Conservation (phyloP, 768 basidiomycete species). For the Tylopilus sp. region DNA sequence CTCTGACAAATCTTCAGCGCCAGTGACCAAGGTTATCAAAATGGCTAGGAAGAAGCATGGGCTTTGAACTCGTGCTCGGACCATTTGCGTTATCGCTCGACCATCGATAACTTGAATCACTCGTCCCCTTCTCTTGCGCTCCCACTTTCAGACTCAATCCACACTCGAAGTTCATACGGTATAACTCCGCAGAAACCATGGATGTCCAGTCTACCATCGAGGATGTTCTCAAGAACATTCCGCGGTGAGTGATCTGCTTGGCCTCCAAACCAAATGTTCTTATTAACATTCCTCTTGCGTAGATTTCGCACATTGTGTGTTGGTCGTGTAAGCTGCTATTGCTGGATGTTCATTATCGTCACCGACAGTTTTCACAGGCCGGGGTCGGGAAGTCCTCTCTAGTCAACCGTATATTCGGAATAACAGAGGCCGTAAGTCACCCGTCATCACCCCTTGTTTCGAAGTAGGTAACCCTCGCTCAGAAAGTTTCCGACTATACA, state of each 20-base stretch:
- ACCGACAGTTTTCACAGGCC: not conserved
- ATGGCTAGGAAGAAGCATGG: not conserved
- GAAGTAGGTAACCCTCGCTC: not conserved
- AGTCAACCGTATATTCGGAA: not conserved
- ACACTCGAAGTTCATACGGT: not conserved
- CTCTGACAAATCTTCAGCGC: no score
- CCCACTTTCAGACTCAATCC: not conserved
- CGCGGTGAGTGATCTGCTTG: not conserved
- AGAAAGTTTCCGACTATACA: slow-evolving; percentile 1
- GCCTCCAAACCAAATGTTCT: not conserved
- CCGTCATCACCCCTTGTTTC: not conserved
- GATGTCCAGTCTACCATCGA: not conserved
- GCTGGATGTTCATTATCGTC: not conserved
- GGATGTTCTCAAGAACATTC: not conserved
- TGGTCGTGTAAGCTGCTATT: not conserved
- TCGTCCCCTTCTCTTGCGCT: not conserved
- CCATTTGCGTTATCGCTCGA: not conserved
- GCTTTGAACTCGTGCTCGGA: not conserved
- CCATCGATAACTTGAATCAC: not conserved
- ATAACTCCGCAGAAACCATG: not conserved
- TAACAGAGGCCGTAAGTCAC: not conserved
- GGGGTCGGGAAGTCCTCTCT: not conserved
- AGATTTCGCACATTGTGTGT: not conserved
- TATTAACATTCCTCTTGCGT: no score
- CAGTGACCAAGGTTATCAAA: no score